phyloP scores from a whole-genome alignment of 1,139 yeast species.

The Barnettozyma hawaiiensis region DNA sequence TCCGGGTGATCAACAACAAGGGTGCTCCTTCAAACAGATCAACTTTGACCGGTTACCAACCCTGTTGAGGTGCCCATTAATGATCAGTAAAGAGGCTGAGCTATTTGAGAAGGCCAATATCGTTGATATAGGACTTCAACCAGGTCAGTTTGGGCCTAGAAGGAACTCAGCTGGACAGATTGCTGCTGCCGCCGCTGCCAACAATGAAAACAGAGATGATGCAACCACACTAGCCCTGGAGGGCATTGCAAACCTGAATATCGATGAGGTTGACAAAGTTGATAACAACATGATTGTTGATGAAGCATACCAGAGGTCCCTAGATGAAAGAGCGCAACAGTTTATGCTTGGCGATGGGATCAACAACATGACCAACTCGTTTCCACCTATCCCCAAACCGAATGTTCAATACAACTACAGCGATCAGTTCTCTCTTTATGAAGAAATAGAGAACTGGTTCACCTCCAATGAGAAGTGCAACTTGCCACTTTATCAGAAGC shows the following conservation, averaged over 20 bases:
- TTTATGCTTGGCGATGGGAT: slow-evolving; percentile 18
- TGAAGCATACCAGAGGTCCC: slow-evolving; percentile 29
- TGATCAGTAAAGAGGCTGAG: slow-evolving; percentile 24
- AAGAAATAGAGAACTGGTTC: slow-evolving; percentile 65
- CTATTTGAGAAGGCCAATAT: slow-evolving; percentile 29
- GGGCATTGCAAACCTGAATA: slow-evolving; percentile 2
- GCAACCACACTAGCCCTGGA: not conserved
- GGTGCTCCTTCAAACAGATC: no score
- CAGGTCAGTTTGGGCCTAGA: slow-evolving; percentile 18
- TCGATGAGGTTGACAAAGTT: slow-evolving; percentile 21
- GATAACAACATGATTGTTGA: slow-evolving; percentile 35
- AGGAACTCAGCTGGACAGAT: slow-evolving; percentile 1
- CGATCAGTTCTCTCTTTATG: slow-evolving; percentile 37
- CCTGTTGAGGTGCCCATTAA: not conserved
- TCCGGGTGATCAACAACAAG: no score
- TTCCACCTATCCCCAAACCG: slow-evolving; percentile 30
- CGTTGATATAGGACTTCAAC: slow-evolving; percentile 28
- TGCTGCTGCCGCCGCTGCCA: not conserved
- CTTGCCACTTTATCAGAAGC: slow-evolving; percentile 12
- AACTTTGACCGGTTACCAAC: no score
- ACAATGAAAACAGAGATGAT: not conserved
- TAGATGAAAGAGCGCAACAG: slow-evolving; percentile 33
- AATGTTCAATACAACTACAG: slow-evolving; percentile 41
- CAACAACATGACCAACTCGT: slow-evolving; percentile 13
- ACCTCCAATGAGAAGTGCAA: slow-evolving; percentile 41